A percentile compares a stretch with the other conserved stretches of the same genome.
Conservation (phyloP, 2,329 filamentous ascomycete species). For the Shiraia sp. region DNA sequence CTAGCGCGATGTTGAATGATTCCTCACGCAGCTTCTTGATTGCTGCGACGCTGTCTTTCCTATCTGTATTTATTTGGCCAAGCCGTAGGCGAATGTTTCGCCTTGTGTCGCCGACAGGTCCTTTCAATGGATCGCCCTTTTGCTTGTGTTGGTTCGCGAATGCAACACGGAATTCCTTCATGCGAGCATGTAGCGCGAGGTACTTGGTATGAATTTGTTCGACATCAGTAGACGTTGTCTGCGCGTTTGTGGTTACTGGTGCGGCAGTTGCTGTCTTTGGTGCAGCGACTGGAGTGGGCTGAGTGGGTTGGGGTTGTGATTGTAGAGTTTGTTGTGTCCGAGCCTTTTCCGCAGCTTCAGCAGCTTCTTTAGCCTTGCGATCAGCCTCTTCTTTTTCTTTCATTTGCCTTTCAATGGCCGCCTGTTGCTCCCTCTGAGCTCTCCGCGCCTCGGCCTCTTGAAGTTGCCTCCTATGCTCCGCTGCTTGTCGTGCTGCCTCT, state of each 20-base stretch:
- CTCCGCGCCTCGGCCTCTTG: constrained; percentile 37
- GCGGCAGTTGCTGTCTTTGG: constrained; percentile 2
- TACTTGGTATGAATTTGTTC: constrained; percentile 41
- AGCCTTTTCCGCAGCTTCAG: constrained; percentile 29
- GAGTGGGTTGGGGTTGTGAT: constrained; percentile 11
- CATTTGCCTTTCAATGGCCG: constrained; percentile 30
- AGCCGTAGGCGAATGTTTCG: constrained; percentile 35
- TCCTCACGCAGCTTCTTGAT: constrained; percentile 35
- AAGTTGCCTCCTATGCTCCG: constrained; percentile 31
- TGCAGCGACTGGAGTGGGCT: constrained; percentile 7
- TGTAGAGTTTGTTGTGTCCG: constrained; percentile 20
- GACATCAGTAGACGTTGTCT: constrained; percentile 19
- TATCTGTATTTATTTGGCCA: constrained; percentile 39
- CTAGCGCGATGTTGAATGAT: constrained; percentile 30
- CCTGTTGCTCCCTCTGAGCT: constrained; percentile 36
- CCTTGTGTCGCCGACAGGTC: constrained; percentile 35
- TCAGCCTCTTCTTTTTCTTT: constrained; percentile 36
- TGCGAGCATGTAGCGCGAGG: constrained; percentile 38
- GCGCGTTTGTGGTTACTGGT: constrained; percentile 5
- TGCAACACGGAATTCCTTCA: constrained; percentile 42
- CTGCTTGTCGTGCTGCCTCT: constrained; percentile 31
- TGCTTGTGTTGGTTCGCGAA: constrained; percentile 32
- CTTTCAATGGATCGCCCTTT: constrained; percentile 30
- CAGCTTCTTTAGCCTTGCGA: constrained; percentile 32
- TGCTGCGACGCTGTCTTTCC: constrained; percentile 29